Conservation (phyloP, 495 filamentous ascomycete species). For the Penicillium psychrofluorescens region DNA sequence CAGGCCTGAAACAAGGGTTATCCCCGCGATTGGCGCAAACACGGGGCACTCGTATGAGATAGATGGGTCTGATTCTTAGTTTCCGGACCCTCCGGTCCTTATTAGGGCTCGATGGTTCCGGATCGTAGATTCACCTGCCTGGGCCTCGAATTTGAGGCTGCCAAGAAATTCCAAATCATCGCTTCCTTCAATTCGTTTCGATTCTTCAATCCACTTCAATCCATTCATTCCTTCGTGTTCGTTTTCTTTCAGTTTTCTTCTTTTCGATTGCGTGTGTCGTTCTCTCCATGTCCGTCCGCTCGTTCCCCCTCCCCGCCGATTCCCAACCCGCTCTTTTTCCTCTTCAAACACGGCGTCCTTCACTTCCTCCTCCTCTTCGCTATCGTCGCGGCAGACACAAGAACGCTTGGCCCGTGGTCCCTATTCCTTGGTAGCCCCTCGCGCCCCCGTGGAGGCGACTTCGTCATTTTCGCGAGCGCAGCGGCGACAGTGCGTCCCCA, state of each 20-base stretch:
- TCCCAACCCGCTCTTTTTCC: constrained; percentile 6
- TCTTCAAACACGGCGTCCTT: constrained; percentile 30
- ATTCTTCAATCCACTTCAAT: too few relatives aligned
- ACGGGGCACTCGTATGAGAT: too few relatives aligned
- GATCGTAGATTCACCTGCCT: too few relatives aligned
- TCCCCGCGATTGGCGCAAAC: too few relatives aligned
- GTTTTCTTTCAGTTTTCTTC: constrained; percentile 9
- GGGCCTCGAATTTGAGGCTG: too few relatives aligned
- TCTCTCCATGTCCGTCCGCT: background rate
- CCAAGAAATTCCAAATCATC: too few relatives aligned
- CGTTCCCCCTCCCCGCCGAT: constrained; percentile 6
- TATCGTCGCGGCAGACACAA: constrained; percentile 28
- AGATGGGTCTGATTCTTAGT: too few relatives aligned
- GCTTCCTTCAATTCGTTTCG: too few relatives aligned
- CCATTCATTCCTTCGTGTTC: constrained; percentile 2
- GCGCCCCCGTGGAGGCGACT: constrained; percentile 19
- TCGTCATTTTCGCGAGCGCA: constrained; percentile 19
- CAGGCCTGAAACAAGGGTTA: too few relatives aligned
- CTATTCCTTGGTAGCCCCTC: constrained; percentile 6
- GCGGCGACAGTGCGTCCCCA: constrained; percentile 19
- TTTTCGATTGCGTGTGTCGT: constrained; percentile 1
- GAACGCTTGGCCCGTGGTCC: constrained; percentile 10
- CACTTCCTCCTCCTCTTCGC: constrained; percentile 11
- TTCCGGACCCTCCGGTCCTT: too few relatives aligned
- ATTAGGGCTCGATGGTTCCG: too few relatives aligned